phyloP scores from a whole-genome alignment of 1,284 basidiomycete species.

The Ganoderma boninense region DNA sequence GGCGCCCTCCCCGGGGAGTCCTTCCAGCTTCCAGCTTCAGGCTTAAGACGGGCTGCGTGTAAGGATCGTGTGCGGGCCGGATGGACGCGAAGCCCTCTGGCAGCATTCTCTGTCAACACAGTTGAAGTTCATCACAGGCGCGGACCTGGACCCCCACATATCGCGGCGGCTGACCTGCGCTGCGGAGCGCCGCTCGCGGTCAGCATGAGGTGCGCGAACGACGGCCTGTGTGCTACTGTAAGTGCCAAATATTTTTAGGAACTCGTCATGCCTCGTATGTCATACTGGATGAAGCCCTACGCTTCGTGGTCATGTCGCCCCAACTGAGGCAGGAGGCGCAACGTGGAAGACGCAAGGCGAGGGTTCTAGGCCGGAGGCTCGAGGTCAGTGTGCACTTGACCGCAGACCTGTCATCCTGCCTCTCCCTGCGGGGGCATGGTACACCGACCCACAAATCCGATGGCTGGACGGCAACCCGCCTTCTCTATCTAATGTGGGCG shows the following conservation, averaged over 20 bases:
- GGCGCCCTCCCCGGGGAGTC: background rate
- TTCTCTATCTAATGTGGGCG: conserved; percentile 12
- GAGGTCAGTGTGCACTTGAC: background rate
- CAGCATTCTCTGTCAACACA: background rate
- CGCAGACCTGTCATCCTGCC: background rate
- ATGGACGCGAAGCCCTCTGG: background rate
- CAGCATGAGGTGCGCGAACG: background rate
- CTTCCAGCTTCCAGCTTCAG: background rate
- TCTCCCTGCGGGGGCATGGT: background rate
- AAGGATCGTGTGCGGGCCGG: background rate
- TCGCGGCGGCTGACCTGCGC: background rate
- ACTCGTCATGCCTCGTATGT: background rate
- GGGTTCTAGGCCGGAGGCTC: background rate
- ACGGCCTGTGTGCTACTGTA: background rate
- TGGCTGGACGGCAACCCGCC: background rate
- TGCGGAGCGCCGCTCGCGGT: background rate
- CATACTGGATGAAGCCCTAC: background rate
- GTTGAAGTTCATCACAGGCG: background rate
- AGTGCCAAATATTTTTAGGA: background rate
- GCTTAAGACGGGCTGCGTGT: background rate
- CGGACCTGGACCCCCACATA: conserved; percentile 2
- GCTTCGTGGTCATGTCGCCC: background rate
- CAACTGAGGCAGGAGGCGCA: background rate
- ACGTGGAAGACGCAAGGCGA: conserved; percentile 3
- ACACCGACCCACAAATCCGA: background rate